These are phyloP conservation scores for Quercus tomentella DNA, from an alignment of 331 rosid genomes.

Conservation along the genomic window DNA sequence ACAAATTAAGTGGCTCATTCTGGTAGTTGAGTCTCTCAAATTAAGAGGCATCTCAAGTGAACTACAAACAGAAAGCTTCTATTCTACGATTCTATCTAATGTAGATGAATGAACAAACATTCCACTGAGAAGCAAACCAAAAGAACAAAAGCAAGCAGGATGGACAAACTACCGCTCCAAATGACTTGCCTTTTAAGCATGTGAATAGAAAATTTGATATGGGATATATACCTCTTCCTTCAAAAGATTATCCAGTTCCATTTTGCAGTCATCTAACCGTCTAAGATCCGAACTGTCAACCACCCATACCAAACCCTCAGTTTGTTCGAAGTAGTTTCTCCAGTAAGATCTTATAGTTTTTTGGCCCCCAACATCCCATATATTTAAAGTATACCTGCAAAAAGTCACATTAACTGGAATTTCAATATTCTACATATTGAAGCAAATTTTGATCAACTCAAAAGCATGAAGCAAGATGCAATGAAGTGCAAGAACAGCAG, in stretches of 20 bases:
- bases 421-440: neutral
- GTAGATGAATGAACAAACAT: neutral
- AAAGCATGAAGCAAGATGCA: neutral
- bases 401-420: neutral
- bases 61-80: neutral
- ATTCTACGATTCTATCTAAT: neutral
- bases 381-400: conserved; percentile 78
- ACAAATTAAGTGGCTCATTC: neutral
- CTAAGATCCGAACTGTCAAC: conserved; percentile 91
- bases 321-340: conserved; percentile 96
- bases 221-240: conserved; percentile 69
- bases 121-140: neutral
- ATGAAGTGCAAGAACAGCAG: neutral
- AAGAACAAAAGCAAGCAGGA: neutral
- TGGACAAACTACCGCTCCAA: neutral
- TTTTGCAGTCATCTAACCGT: conserved; percentile 85
- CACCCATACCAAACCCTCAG: conserved; percentile 89
- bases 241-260: conserved; percentile 80
- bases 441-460: neutral
- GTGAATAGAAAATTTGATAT: neutral
- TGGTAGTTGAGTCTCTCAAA: too few relatives aligned
- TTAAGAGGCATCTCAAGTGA: neutral
- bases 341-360: conserved; percentile 91
- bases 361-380: conserved; percentile 98
- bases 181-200: neutral